phyloP scores from a whole-genome alignment of 805 yeast species.

The Candida ortonii region DNA sequence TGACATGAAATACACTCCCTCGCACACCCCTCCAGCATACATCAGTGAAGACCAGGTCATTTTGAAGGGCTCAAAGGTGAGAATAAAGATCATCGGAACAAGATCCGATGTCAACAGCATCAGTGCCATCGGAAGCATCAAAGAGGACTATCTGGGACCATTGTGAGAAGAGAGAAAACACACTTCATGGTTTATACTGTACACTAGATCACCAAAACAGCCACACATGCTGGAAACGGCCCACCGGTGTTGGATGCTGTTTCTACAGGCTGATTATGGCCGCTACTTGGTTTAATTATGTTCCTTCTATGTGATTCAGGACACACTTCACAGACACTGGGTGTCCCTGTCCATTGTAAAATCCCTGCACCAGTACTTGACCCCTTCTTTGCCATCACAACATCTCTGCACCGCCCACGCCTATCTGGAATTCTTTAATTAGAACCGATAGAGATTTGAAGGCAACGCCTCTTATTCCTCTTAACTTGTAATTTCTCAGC shows the following conservation, averaged over 20 bases:
- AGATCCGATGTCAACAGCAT: slow-evolving; percentile 96
- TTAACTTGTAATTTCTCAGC: neutral
- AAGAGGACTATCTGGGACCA: slow-evolving; percentile 96
- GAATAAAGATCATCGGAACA: slow-evolving; percentile 95
- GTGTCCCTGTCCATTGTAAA: slow-evolving; percentile 44
- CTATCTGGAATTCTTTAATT: too few species aligned
- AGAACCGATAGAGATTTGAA: too few species aligned
- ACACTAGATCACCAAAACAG: neutral
- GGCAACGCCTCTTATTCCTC: neutral
- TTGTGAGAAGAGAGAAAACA: slow-evolving; percentile 30
- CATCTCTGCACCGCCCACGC: neutral
- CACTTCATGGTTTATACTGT: too few species aligned
- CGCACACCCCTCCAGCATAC: slow-evolving; percentile 97
- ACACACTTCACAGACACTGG: too few species aligned
- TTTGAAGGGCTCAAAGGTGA: slow-evolving; percentile 88
- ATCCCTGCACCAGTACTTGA: too few species aligned
- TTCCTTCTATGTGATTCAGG: too few species aligned
- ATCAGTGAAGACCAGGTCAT: slow-evolving; percentile 93
- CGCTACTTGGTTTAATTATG: too few species aligned
- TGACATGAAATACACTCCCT: slow-evolving; percentile 90
- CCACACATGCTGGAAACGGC: too few species aligned
- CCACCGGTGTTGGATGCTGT: too few species aligned
- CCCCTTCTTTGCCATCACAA: slow-evolving; percentile 82
- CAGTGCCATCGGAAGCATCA: slow-evolving; percentile 95
- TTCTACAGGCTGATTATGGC: too few species aligned